phyloP scores from a whole-genome alignment of 352 stramenopile species.

The Pythium rishiriense region DNA sequence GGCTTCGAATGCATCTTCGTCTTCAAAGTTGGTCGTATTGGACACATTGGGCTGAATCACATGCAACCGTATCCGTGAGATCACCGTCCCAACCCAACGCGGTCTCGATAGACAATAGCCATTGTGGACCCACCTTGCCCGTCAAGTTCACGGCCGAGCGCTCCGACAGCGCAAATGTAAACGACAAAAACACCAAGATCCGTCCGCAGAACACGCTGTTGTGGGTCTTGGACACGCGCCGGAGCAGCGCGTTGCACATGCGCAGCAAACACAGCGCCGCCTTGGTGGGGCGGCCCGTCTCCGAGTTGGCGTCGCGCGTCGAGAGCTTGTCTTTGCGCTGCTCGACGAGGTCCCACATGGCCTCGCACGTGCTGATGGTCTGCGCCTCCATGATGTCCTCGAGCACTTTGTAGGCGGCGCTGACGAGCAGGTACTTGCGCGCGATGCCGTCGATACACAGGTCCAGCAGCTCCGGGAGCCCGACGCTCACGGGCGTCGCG shows the following conservation, averaged over 20 bases:
- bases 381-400: conserved; percentile 88
- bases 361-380: conserved; percentile 85
- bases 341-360: conserved; percentile 82
- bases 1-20: conserved; percentile 70
- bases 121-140: conserved; percentile 47
- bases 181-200: conserved; percentile 87
- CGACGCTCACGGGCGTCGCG: conserved; percentile 56
- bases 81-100: no score
- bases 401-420: conserved; percentile 82
- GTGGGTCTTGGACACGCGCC: conserved; percentile 85
- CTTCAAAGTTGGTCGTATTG: conserved; percentile 81
- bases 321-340: conserved; percentile 75
- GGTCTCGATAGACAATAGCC: no score
- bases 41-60: conserved; percentile 62
- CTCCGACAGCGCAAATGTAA: conserved; percentile 83
- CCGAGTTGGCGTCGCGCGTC: conserved; percentile 65
- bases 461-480: conserved; percentile 71
- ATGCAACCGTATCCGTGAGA: no score
- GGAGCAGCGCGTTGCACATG: conserved; percentile 85
- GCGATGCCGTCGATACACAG: conserved; percentile 79
- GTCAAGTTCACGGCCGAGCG: conserved; percentile 82
- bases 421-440: conserved; percentile 62
- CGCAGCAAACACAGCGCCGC: conserved; percentile 76
- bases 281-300: conserved; percentile 67
- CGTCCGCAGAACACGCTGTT: conserved; percentile 90